A percentile compares a stretch with the other conserved stretches of the same genome.
Evolutionary conservation across 164 flowering plant species (phyloP).

Genomic region (Tetracentron sinense): DNA sequence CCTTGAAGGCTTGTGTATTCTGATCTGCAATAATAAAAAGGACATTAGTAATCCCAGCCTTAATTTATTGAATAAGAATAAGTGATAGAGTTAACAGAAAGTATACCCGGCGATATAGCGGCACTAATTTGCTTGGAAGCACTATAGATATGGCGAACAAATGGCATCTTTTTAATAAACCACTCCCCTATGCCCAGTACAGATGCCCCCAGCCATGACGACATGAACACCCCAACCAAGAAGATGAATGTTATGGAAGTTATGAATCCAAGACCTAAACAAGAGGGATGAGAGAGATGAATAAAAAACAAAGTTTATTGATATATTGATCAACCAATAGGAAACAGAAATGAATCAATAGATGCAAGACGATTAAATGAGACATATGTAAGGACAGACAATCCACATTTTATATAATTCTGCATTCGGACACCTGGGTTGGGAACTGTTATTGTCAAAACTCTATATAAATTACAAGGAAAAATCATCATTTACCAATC

Average conservation of each 20-base stretch:
- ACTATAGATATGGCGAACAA: slow-evolving; percentile 50
- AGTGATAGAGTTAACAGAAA: background rate
- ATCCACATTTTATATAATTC: no score
- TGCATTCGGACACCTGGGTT: no score
- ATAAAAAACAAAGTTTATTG: background rate
- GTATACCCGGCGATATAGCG: slow-evolving; percentile 47
- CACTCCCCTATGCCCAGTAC: slow-evolving; percentile 47
- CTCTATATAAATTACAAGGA: no score
- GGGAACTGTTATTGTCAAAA: no score
- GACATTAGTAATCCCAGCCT: background rate
- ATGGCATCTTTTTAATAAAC: slow-evolving; percentile 54
- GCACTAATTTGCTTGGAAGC: slow-evolving; percentile 54
- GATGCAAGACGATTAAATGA: no score
- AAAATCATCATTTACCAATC: no score
- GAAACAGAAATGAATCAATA: no score
- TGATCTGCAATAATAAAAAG: slow-evolving; percentile 40
- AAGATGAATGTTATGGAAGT: slow-evolving; percentile 51
- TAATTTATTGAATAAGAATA: background rate
- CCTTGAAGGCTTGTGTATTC: slow-evolving; percentile 61
- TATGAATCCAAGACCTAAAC: slow-evolving; percentile 44
- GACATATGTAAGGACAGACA: no score
- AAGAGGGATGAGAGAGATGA: background rate
- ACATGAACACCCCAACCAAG: slow-evolving; percentile 55
- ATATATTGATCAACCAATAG: no score
- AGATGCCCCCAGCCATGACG: slow-evolving; percentile 57